Evolutionary conservation across 441 rosid species (phyloP), one percentile per base, ranked within the genome.

Genomic region (Pelargonium fulgidum): DNA sequence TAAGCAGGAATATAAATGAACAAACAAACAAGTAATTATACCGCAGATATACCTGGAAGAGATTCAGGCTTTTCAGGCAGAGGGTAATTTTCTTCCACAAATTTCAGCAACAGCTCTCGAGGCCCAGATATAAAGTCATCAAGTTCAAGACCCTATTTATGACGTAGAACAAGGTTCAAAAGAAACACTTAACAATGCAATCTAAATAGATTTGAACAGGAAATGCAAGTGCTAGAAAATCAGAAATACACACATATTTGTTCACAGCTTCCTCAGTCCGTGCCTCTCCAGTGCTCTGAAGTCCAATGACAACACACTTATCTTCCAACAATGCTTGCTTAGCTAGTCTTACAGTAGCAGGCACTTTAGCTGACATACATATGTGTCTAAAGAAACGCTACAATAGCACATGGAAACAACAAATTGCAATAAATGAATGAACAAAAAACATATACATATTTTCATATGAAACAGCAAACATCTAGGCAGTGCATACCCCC

Each of bases 351-450:
- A 95, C 96, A 17, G 95, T 76, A 68, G 87, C 91, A 79, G 99
- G 99, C 78, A 90, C 99, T 87, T 95, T 95, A 58, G 99, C 96
- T 33, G 99, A 90, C 98, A 95, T 92, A 81, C 99, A 95, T 87
- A 95, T 76, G 80, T 95, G 97, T 82, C 98, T 89, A 82, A 95
- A 95, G 88, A 95, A 95, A 74, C 98, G 93, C 97, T 95, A 84
- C 80, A 75, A 77, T 67, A 77, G 75, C 78, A 78, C 29, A 72
- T 3, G 67, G 68, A 69, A 12, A 68, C 73, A 69, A 75, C 44
- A 70, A 69, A 50, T 24, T 47, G 62, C 63, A 68, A 59, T 62
- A 10, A 39, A 66, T 26, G 48, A 72, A 48, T 20, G 3, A 54
- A 79, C 64, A 52, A 41, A 73, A 2, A 61, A 22, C 39, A 61